Base-by-base conservation (phyloP, 2,329 filamentous ascomycete species). In the Ustilaginoidea virens region DNA sequence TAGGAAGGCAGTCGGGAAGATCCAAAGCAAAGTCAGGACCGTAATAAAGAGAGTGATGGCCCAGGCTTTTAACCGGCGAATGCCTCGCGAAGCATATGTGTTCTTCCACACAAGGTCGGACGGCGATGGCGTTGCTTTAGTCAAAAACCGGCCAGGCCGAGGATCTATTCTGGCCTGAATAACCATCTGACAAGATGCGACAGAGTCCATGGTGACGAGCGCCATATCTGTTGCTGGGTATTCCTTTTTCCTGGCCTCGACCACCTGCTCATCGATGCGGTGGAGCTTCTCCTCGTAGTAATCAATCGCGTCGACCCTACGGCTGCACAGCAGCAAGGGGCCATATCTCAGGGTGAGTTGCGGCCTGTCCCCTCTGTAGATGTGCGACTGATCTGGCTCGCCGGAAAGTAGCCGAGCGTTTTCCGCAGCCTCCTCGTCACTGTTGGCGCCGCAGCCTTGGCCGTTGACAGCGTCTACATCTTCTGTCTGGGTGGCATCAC, bases 141-240 rank as follows among this genome's bases (percentile, higher is more conserved):
- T 86, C 30, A 93, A 61, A 5, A 98, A 66, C 35, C 80, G 78
- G 33, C 86, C 76, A 0, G 92, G 90, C 8, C 80, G 77, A 4
- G 90, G 85, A 46, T 96, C 87, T 30, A 98, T 73, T 8, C 92
- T 76, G 4, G 90, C 86, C 53, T 98, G 90, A 24, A 93, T 82
- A 15, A 86, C 82, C 85, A 96, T 93, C 57, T 98, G 90, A 41
- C 72, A 76, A 18, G 86, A 78, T 10, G 86, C 81, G 28, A 93
- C 90, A 4, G 83, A 90, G 56, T 94, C 82, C 83, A 98, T 92
- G 0, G 90, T 96, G 22, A 98, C 81, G 51, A 98, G 94, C 1
- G 92, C 92, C 35, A 92, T 67, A 27, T 87, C 78, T 1, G 76
- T 86, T 0, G 90, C 65, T 5, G 66, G 58, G 43, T 85, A 96